A percentile compares a stretch with the other conserved stretches of the same genome.
Evolutionary conservation across 2,329 filamentous ascomycete species (phyloP).

Genomic region (Ceratocystis cacaofunesta): DNA sequence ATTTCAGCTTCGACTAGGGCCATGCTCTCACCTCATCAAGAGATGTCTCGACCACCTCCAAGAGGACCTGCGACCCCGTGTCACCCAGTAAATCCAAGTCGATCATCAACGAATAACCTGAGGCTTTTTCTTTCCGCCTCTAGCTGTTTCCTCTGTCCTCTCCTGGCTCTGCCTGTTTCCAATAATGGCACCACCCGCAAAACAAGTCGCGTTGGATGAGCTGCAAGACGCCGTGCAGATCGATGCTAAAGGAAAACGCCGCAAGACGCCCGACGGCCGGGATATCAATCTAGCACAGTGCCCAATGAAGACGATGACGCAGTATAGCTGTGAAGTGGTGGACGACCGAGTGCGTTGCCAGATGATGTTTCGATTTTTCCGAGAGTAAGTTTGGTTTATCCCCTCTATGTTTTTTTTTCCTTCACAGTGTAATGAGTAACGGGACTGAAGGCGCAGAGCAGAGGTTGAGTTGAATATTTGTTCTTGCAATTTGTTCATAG

Average conservation of each 20-base stretch:
- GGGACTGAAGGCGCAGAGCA: neutral
- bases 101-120: neutral
- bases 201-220: slow-evolving; percentile 37
- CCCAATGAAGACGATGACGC: slow-evolving; percentile 42
- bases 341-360: slow-evolving; percentile 39
- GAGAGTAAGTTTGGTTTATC: slow-evolving; percentile 32
- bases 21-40: slow-evolving; percentile 42
- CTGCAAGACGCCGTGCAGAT: slow-evolving; percentile 36
- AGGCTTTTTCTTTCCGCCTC: neutral
- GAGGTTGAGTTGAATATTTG: neutral
- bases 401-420: too few species aligned
- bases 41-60: slow-evolving; percentile 41
- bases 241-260: slow-evolving; percentile 34
- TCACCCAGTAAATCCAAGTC: slow-evolving; percentile 27
- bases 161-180: neutral
- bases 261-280: slow-evolving; percentile 27
- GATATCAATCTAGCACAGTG: slow-evolving; percentile 39
- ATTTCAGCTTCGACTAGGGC: slow-evolving; percentile 12
- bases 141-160: neutral
- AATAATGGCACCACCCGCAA: slow-evolving; percentile 43
- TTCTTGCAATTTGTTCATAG: neutral
- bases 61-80: slow-evolving; percentile 36
- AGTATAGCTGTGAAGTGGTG: slow-evolving; percentile 43
- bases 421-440: neutral
- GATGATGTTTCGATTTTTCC: slow-evolving; percentile 44